These are phyloP conservation scores for Pulveroboletus sp. DNA, from an alignment of 768 basidiomycete species.

Conservation along the genomic window DNA sequence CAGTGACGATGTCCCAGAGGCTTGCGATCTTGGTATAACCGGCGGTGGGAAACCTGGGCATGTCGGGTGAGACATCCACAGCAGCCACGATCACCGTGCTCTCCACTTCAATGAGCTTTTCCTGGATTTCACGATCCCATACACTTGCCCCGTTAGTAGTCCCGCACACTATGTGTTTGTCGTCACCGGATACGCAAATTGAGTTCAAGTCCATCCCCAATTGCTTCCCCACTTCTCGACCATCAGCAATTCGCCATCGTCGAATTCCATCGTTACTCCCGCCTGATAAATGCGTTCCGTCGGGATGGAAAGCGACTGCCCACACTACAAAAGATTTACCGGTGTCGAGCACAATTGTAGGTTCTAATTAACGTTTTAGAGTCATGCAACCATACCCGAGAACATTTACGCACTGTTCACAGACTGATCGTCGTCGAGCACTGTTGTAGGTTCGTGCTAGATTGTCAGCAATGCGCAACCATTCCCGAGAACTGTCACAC, in stretches of 20 bases:
- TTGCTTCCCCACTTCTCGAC: not conserved
- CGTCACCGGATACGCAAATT: not conserved
- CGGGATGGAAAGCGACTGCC: not conserved
- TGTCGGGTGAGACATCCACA: too few relatives aligned
- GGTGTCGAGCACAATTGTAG: not conserved
- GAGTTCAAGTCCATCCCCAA: not conserved
- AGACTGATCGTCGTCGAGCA: too few relatives aligned
- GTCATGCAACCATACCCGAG: not conserved
- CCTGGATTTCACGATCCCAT: not conserved
- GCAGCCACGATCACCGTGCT: too few relatives aligned
- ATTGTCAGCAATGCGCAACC: too few relatives aligned
- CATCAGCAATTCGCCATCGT: not conserved
- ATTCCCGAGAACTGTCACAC: not conserved
- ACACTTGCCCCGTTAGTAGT: not conserved
- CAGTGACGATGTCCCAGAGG: too few relatives aligned
- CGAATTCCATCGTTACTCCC: not conserved
- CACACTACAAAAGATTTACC: too few relatives aligned
- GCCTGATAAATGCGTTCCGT: not conserved
- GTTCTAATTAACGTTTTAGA: not conserved
- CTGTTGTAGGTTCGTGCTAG: too few relatives aligned
- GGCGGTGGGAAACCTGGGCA: too few relatives aligned
- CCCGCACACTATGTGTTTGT: not conserved
- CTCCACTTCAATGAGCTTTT: not conserved
- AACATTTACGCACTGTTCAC: not conserved
- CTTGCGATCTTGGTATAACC: too few relatives aligned